Evolutionary conservation across 306 rosid species (phyloP).

Genomic region (Castanea sativa): DNA sequence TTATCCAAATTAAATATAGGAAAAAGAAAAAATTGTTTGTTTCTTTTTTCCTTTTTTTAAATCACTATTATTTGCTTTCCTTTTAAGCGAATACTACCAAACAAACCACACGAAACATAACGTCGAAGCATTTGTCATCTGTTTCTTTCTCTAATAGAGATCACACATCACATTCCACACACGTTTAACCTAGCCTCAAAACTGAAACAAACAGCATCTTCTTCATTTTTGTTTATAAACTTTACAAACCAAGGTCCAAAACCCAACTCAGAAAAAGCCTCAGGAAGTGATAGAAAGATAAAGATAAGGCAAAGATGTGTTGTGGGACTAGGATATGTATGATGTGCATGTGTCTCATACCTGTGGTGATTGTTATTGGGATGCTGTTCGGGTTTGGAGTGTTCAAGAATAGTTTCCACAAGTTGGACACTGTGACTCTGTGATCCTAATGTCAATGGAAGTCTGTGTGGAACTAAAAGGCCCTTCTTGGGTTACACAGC

Average conservation of each 20-base stretch:
- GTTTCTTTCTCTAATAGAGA: no score
- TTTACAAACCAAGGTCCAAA: background rate
- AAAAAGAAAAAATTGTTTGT: no score
- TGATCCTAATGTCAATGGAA: constrained; percentile 30
- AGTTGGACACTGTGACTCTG: constrained; percentile 45
- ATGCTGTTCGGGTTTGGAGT: constrained; percentile 74
- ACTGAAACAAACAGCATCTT: background rate
- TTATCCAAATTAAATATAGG: no score
- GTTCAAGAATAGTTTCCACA: constrained; percentile 75
- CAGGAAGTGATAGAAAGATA: background rate
- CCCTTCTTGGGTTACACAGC: constrained; percentile 34
- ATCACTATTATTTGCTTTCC: no score
- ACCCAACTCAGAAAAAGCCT: background rate
- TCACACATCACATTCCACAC: constrained; percentile 7
- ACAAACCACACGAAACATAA: no score
- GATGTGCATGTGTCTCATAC: constrained; percentile 62
- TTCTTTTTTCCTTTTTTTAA: no score
- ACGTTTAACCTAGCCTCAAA: background rate
- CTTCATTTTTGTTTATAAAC: background rate
- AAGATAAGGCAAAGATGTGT: constrained; percentile 39
- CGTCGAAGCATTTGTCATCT: no score
- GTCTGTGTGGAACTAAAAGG: constrained; percentile 32
- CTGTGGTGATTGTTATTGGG: constrained; percentile 52
- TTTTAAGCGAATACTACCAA: no score
- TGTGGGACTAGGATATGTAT: constrained; percentile 53